phyloP scores from a whole-genome alignment of 495 filamentous ascomycete genomes.

The Neurospora pannonica region DNA sequence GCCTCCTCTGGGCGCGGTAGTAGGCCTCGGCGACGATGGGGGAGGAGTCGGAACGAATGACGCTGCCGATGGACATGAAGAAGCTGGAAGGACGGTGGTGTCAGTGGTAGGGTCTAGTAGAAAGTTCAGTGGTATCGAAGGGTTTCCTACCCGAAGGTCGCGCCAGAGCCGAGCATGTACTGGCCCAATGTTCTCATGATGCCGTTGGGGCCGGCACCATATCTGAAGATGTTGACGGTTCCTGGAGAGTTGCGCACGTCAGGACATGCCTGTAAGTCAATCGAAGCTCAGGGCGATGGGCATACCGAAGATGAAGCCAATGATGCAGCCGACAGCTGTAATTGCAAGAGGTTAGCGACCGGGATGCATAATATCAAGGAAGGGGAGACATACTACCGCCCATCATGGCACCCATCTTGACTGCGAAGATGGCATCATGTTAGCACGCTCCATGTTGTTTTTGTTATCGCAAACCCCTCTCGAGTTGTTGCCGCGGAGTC shows the following conservation, averaged over 20 bases:
- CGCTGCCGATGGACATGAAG: slow-evolving; percentile 98
- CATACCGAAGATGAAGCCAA: slow-evolving; percentile 94
- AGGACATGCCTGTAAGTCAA: neutral
- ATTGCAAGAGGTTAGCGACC: slow-evolving; percentile 4
- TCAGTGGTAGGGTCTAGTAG: neutral
- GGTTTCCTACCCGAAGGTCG: slow-evolving; percentile 78
- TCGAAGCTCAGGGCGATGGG: neutral
- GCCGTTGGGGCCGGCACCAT: slow-evolving; percentile 86
- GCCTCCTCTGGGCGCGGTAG: slow-evolving; percentile 46
- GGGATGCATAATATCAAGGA: neutral
- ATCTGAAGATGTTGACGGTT: slow-evolving; percentile 86
- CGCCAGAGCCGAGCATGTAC: slow-evolving; percentile 95
- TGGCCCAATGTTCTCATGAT: slow-evolving; percentile 88
- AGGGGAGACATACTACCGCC: slow-evolving; percentile 66
- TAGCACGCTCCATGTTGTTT: slow-evolving; percentile 23
- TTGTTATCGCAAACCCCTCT: neutral
- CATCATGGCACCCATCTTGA: slow-evolving; percentile 98
- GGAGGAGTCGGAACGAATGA: slow-evolving; percentile 76
- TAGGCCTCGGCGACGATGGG: slow-evolving; percentile 54
- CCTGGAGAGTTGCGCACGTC: slow-evolving; percentile 42
- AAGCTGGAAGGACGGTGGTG: slow-evolving; percentile 48
- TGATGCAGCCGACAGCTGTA: slow-evolving; percentile 84
- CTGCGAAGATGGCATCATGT: slow-evolving; percentile 35
- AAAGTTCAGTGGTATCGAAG: neutral
- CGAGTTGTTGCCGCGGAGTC: neutral